Conservation (phyloP, 257 asterid species). For the Cinchona pubescens region DNA sequence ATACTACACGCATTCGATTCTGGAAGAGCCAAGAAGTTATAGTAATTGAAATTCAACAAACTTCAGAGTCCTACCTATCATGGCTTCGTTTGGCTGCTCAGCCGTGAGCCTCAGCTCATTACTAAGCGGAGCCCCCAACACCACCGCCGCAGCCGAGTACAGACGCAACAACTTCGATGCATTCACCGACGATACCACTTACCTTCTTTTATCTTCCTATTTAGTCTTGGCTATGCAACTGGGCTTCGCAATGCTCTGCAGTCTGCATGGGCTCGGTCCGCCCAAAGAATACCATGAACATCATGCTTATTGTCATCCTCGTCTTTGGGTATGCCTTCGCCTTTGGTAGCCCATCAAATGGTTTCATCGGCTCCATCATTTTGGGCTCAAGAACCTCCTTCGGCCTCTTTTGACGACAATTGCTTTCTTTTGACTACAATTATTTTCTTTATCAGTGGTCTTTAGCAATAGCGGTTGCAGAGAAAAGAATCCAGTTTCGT, state of each 20-base stretch:
- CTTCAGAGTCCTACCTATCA: not conserved
- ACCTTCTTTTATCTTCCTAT: constrained; percentile 57
- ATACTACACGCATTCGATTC: no score
- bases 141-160: constrained; percentile 44
- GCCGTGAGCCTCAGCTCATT: constrained; percentile 32
- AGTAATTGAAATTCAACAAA: not conserved
- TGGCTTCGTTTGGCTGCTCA: constrained; percentile 41
- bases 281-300: constrained; percentile 49
- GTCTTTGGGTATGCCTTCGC: constrained; percentile 54
- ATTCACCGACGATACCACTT: constrained; percentile 44
- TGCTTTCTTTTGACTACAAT: constrained; percentile 36
- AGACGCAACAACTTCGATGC: constrained; percentile 41
- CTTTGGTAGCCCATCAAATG: constrained; percentile 46
- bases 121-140: constrained; percentile 31
- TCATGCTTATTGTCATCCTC: constrained; percentile 51
- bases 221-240: constrained; percentile 62
- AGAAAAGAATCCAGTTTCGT: constrained; percentile 51
- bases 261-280: constrained; percentile 55
- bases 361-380: constrained; percentile 50
- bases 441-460: constrained; percentile 54
- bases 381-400: constrained; percentile 39
- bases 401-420: no score
- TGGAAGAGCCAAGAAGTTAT: no score
- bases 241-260: constrained; percentile 60
- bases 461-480: constrained; percentile 56